phyloP scores from a whole-genome alignment of 495 filamentous ascomycete genomes.

The Aspergillus asperescens region DNA sequence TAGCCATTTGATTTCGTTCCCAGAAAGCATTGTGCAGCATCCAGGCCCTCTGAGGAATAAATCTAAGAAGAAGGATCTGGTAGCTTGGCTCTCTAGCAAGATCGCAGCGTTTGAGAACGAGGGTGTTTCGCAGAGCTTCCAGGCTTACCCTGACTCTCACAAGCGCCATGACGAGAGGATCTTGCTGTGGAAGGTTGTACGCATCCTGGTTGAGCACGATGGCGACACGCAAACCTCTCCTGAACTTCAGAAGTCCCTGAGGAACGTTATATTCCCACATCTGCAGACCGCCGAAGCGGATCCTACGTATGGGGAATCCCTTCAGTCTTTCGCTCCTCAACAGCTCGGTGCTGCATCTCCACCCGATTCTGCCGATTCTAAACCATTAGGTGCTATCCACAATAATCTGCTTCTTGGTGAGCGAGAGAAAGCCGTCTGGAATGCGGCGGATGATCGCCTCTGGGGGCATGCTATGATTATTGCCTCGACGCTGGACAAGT shows the following conservation, averaged over 20 bases:
- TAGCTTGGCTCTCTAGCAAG: slow-evolving; percentile 72
- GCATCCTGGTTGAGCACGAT: slow-evolving; percentile 78
- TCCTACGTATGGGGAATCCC: slow-evolving; percentile 16
- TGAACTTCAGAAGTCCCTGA: slow-evolving; percentile 65
- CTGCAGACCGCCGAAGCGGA: slow-evolving; percentile 35
- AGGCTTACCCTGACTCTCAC: slow-evolving; percentile 48
- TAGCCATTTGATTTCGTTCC: slow-evolving; percentile 62
- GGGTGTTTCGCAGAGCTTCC: slow-evolving; percentile 44
- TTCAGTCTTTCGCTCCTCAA: slow-evolving; percentile 26
- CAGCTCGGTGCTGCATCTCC: slow-evolving; percentile 27
- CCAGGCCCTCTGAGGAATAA: slow-evolving; percentile 87
- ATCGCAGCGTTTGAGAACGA: slow-evolving; percentile 66
- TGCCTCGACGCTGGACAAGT: slow-evolving; percentile 63
- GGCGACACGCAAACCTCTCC: slow-evolving; percentile 71
- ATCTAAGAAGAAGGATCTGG: slow-evolving; percentile 88
- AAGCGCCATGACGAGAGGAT: slow-evolving; percentile 77
- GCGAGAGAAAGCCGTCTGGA: slow-evolving; percentile 87
- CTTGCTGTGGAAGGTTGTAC: slow-evolving; percentile 81
- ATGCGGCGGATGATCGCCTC: slow-evolving; percentile 84
- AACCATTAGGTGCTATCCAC: slow-evolving; percentile 63
- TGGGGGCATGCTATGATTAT: slow-evolving; percentile 97
- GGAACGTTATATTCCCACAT: slow-evolving; percentile 66
- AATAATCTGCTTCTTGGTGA: slow-evolving; percentile 71
- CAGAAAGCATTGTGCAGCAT: slow-evolving; percentile 70
- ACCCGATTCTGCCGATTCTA: slow-evolving; percentile 60